Evolutionary conservation across 139 green algal species (phyloP), one percentile per base, ranked within the genome.

Genomic region (Trebouxia sp.): DNA sequence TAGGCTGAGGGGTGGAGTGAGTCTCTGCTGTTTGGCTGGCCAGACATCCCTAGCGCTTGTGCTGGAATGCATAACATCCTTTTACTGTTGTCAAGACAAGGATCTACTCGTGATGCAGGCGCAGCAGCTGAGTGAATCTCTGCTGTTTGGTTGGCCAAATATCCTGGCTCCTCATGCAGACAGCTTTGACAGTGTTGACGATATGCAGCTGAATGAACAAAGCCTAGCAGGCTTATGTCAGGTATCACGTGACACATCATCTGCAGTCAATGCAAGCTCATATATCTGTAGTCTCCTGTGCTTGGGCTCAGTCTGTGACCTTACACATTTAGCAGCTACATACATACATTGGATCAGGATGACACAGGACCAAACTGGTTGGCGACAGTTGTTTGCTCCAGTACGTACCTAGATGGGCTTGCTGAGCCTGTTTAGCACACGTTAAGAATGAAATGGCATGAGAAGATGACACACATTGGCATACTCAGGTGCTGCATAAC

Each of bases 91-190:
- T n/a, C n/a, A n/a, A n/a, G n/a, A n/a, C n/a, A n/a, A n/a, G n/a
- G n/a, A 17, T 7, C 9, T 43, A n/a, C 70, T 45, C 26, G n/a
- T n/a, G n/a, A n/a, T 42, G 26, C 72, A 79, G 72, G 8, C 53
- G 35, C 30, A 80, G 20, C 35, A 42, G 35, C 22, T 69, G 35
- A 80, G 75, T 37, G 76, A 75, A 55, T 51, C 53, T 17, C 76
- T 81, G 22, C n/a, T 72, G 51, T 81, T 48, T 38, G 76, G 76
- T 7, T 51, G 47, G 38, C 51, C 76, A 8, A 38, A 81, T 30
- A 48, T 81, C 51, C 55, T 81, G 14, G 24, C 50, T 11, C 43
- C 76, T 6, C 38, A 42, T 11, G 35, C 38, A 39, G 76, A 81
- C 32, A 69, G 51, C 37, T 65, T 81, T 65, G 53, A 51, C 43